These are phyloP conservation scores for Trypanosoma grayi DNA, from an alignment of 208 protist species.

Conservation along the genomic window DNA sequence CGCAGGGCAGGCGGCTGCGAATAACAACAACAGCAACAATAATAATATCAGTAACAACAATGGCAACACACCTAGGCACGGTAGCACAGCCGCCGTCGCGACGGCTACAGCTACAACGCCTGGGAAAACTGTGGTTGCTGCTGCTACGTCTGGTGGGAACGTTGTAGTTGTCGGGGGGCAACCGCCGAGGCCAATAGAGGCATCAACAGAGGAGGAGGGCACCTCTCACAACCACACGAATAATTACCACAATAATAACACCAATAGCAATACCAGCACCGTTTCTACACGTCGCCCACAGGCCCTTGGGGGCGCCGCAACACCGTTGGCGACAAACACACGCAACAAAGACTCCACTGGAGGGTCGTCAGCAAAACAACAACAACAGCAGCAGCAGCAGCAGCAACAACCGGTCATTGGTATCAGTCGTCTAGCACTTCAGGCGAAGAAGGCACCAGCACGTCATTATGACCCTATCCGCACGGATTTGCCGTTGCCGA, in stretches of 20 bases:
- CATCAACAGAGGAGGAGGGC: constrained; percentile 8
- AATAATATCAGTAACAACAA: constrained; percentile 1
- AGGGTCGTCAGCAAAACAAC: constrained; percentile 9
- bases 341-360: constrained; percentile 2
- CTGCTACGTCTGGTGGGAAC: neutral
- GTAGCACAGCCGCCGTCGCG: constrained; percentile 1
- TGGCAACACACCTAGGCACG: constrained; percentile 1
- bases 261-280: constrained; percentile 4
- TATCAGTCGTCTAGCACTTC: constrained; percentile 34
- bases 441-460: constrained; percentile 1
- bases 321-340: neutral
- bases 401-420: constrained; percentile 24
- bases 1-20: neutral
- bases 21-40: constrained; percentile 8
- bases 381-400: neutral
- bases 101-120: neutral
- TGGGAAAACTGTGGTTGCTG: neutral
- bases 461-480: constrained; percentile 37
- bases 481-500: constrained; percentile 42
- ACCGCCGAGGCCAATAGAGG: neutral
- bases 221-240: neutral
- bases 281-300: constrained; percentile 1
- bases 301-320: neutral
- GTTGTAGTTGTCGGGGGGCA: neutral
- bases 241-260: neutral